Percentiles rank a stretch among this genome's conserved stretches.
phyloP scores from a whole-genome alignment of 768 basidiomycete species.

The Megacollybia marginata region DNA sequence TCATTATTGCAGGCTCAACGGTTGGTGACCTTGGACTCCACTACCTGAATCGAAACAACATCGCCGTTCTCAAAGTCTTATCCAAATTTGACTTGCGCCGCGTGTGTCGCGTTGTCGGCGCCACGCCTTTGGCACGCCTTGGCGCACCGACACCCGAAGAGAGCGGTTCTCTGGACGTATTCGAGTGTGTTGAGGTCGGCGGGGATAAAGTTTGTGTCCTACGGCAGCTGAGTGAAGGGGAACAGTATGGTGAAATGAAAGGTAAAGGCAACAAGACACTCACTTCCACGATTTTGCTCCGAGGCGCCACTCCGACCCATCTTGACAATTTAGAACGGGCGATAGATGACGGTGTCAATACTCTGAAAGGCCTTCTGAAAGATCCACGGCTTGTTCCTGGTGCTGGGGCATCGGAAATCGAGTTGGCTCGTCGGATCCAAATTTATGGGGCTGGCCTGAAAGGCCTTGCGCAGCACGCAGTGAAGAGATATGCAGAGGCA shows the following conservation, averaged over 20 bases:
- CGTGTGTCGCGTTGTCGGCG: constrained; percentile 90
- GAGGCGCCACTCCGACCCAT: constrained; percentile 91
- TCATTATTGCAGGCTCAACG: constrained; percentile 88
- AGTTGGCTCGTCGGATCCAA: constrained; percentile 81
- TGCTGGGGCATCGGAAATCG: constrained; percentile 90
- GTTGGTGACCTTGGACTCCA: constrained; percentile 96
- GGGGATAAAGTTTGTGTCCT: constrained; percentile 97
- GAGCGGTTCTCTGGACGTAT: constrained; percentile 87
- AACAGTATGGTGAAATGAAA: constrained; percentile 51
- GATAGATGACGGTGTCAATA: constrained; percentile 94
- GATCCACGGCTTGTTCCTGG: constrained; percentile 88
- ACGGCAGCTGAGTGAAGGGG: constrained; percentile 67
- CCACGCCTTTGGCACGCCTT: constrained; percentile 91
- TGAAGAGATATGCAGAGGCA: constrained; percentile 82
- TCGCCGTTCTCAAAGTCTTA: constrained; percentile 93
- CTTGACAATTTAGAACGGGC: constrained; percentile 95
- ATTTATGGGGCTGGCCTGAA: constrained; percentile 81
- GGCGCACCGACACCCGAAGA: constrained; percentile 97
- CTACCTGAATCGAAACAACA: constrained; percentile 89
- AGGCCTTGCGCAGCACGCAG: constrained; percentile 90
- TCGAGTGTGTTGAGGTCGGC: constrained; percentile 94
- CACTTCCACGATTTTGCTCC: constrained; percentile 90
- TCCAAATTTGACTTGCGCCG: constrained; percentile 97
- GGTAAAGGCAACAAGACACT: constrained; percentile 61
- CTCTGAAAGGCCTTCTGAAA: constrained; percentile 87